phyloP scores from a whole-genome alignment of 164 flowering plant genomes.

The Chimonanthus salicifolius region DNA sequence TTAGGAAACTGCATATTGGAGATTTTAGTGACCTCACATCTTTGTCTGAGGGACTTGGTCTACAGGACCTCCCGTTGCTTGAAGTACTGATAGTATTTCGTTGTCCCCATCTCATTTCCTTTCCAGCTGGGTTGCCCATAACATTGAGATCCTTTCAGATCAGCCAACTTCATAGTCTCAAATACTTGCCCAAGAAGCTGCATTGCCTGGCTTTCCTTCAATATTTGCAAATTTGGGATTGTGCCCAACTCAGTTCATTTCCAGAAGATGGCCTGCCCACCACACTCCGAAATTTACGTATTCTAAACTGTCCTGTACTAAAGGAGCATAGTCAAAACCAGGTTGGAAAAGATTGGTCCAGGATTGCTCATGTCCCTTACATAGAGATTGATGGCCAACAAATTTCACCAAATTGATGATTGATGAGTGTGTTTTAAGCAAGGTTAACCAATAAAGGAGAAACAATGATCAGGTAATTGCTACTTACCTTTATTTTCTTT shows the following conservation, averaged over 20 bases:
- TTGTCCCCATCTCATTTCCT: constrained; percentile 6
- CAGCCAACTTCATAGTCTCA: constrained; percentile 1
- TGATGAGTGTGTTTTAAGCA: no score
- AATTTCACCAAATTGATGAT: not conserved
- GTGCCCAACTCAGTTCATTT: constrained; percentile 2
- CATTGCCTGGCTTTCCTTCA: not conserved
- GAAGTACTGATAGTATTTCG: constrained; percentile 1
- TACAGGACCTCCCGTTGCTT: not conserved
- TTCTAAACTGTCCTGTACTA: constrained; percentile 3
- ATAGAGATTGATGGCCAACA: not conserved
- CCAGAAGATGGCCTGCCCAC: constrained; percentile 5
- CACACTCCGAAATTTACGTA: not conserved
- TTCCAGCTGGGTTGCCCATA: constrained; percentile 2
- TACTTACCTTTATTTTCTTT: no score
- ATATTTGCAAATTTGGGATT: constrained; percentile 1
- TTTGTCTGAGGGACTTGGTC: not conserved
- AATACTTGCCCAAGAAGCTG: constrained; percentile 5
- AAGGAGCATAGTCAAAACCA: constrained; percentile 1
- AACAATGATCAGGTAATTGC: no score
- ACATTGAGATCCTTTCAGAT: constrained; percentile 3
- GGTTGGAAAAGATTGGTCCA: constrained; percentile 11
- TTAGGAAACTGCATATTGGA: not conserved
- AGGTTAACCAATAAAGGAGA: no score
- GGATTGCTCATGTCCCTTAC: constrained; percentile 5
- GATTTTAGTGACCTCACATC: not conserved